Conservation (phyloP, 2,329 filamentous ascomycete genomes). For the Arthroderma sp. region DNA sequence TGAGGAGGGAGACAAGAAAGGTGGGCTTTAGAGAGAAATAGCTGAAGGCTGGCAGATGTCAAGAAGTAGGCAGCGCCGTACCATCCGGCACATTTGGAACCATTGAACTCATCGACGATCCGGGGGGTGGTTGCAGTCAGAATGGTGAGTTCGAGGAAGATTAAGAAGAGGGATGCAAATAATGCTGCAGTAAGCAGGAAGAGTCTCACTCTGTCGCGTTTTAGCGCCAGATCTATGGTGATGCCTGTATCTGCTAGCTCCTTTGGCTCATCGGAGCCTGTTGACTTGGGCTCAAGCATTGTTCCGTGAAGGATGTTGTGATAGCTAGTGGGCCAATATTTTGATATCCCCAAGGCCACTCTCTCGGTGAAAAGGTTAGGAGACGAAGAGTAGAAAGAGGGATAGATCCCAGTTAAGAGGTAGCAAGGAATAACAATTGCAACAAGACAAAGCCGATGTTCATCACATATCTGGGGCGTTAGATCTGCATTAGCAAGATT, state of each 20-base stretch:
- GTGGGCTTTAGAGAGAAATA: slow-evolving; percentile 33
- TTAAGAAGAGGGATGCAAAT: background rate
- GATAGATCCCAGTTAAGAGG: background rate
- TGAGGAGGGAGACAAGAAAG: slow-evolving; percentile 26
- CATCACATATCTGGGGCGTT: background rate
- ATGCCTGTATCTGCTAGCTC: background rate
- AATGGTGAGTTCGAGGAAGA: slow-evolving; percentile 20
- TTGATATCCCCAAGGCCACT: background rate
- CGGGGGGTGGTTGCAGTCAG: slow-evolving; percentile 37
- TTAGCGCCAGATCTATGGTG: background rate
- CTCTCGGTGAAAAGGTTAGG: too few species aligned
- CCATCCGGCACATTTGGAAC: slow-evolving; percentile 37
- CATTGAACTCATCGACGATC: slow-evolving; percentile 38
- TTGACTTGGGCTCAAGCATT: background rate
- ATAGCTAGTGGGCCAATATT: background rate
- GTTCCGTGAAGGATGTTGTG: background rate
- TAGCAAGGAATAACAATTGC: background rate
- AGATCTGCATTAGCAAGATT: background rate
- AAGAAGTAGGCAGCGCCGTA: slow-evolving; percentile 36
- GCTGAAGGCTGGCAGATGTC: slow-evolving; percentile 31
- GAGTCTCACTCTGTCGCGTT: background rate
- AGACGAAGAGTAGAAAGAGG: background rate
- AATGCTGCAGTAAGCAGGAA: background rate
- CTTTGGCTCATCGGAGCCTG: background rate
- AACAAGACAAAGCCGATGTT: background rate